Evolutionary conservation across 371 early-diverging fungal species (phyloP), one percentile per base, ranked within the genome.

Genomic region (Dinochytrium kinnereticum): DNA sequence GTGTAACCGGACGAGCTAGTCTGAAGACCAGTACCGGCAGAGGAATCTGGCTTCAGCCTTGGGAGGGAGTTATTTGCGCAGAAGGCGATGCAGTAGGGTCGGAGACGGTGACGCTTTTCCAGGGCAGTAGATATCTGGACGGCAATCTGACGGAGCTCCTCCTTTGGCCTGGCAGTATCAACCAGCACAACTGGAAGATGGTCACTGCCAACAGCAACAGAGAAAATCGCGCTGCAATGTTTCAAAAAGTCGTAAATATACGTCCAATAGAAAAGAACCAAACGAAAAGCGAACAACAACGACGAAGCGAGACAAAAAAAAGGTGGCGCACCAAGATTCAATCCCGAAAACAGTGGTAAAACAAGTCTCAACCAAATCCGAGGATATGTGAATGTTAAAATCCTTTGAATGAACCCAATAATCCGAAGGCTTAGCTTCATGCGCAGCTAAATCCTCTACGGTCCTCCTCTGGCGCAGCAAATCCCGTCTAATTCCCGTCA

Each of bases 161-260:
- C 79, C 0, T 82, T 76, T 3, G 80, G 76, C 19, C 87, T 81
- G 0, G 78, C 71, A 2, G 91, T 84, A 81, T 95, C 95, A 30
- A 88, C 83, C 0, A 89, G 84, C 39, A 94, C 78, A 19, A 93
- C 88, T 1, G 94, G 92, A 26, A 94, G 79, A 71, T 88, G 86
- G 69, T 91, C 90, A 30, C 87, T 88, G 70, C 91, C 91, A 38
- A 90, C 79, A 34, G 78, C 78, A 49, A 91, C 79, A 33, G 92
- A 91, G 64, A 94, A 92, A 0, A 87, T 76, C 1, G 87, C 85
- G 71, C 92, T 76, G 70, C 76, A 80, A 26, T 17, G 55, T n/a
- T 17, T n/a, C 24, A 66, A 36, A 13, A 24, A 34, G 64, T 64
- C 15, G n/a, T n/a, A n/a, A n/a, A n/a, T n/a, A n/a, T n/a, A n/a